Conservation (phyloP, 2,329 filamentous ascomycete genomes). For the Zymoseptoria pseudotritici region DNA sequence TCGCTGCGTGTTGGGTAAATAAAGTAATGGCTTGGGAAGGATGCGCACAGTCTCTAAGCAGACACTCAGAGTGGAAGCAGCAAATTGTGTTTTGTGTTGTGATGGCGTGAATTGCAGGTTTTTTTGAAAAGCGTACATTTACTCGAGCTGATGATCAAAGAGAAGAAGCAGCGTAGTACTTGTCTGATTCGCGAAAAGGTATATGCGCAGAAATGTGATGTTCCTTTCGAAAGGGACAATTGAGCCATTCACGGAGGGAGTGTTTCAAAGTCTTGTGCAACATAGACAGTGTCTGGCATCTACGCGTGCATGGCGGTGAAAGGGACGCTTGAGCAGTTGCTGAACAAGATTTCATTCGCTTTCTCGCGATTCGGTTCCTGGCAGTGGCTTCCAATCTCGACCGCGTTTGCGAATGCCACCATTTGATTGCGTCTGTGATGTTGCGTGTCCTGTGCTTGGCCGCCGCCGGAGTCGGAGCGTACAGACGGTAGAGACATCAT, state of each 20-base stretch:
- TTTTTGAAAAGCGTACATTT: background rate
- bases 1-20: no score
- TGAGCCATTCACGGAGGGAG: constrained; percentile 1
- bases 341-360: background rate
- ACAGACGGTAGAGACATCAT: background rate
- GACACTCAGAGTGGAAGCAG: background rate
- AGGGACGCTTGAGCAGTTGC: background rate
- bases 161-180: background rate
- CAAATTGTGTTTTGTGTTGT: background rate
- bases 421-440: background rate
- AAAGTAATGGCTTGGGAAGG: no score
- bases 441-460: background rate
- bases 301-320: background rate
- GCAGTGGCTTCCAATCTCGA: background rate
- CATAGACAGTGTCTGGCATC: background rate
- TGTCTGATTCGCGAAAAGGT: background rate
- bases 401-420: background rate
- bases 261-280: background rate
- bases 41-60: background rate
- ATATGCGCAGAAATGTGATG: background rate
- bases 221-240: background rate
- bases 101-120: background rate
- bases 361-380: background rate
- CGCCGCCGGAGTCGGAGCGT: background rate
- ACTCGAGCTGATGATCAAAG: background rate